A percentile compares a stretch with the other conserved stretches of the same genome.
phyloP scores from a whole-genome alignment of 2,329 filamentous ascomycete species.

The Ustilaginoidea virens region DNA sequence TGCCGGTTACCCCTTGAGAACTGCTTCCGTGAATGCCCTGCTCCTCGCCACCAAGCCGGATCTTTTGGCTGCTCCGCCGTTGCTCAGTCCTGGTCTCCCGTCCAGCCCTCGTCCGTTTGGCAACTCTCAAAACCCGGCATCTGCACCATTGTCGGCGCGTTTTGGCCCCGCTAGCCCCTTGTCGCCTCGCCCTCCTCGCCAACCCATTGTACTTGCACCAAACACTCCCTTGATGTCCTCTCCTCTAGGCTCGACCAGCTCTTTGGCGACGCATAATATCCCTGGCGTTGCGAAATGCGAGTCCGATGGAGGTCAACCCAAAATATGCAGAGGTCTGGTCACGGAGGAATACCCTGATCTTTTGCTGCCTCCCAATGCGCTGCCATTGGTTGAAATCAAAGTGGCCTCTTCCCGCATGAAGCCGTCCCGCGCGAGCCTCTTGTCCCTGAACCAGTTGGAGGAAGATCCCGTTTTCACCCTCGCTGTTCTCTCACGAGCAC shows the following conservation, averaged over 20 bases:
- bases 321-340: slow-evolving; percentile 65
- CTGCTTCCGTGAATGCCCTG: slow-evolving; percentile 35
- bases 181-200: slow-evolving; percentile 58
- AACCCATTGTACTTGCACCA: slow-evolving; percentile 57
- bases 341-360: slow-evolving; percentile 80
- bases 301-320: slow-evolving; percentile 1
- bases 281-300: slow-evolving; percentile 3
- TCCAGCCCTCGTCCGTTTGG: slow-evolving; percentile 40
- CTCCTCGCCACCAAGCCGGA: slow-evolving; percentile 23
- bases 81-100: slow-evolving; percentile 46
- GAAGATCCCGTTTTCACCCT: slow-evolving; percentile 92
- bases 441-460: slow-evolving; percentile 65
- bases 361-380: slow-evolving; percentile 71
- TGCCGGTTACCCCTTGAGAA: not conserved
- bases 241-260: slow-evolving; percentile 4
- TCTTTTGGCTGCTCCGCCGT: slow-evolving; percentile 20
- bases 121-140: slow-evolving; percentile 35
- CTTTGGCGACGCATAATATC: slow-evolving; percentile 3
- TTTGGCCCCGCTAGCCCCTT: slow-evolving; percentile 36
- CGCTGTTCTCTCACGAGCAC: slow-evolving; percentile 64
- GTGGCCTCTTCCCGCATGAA: slow-evolving; percentile 92
- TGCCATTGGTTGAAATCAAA: slow-evolving; percentile 71
- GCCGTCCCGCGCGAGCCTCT: slow-evolving; percentile 72
- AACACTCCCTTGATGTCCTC: slow-evolving; percentile 51
- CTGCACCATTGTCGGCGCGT: slow-evolving; percentile 47